These are phyloP conservation scores for Teratosphaeria viscida DNA, from an alignment of 2,329 filamentous ascomycete genomes.

Conservation along the genomic window DNA sequence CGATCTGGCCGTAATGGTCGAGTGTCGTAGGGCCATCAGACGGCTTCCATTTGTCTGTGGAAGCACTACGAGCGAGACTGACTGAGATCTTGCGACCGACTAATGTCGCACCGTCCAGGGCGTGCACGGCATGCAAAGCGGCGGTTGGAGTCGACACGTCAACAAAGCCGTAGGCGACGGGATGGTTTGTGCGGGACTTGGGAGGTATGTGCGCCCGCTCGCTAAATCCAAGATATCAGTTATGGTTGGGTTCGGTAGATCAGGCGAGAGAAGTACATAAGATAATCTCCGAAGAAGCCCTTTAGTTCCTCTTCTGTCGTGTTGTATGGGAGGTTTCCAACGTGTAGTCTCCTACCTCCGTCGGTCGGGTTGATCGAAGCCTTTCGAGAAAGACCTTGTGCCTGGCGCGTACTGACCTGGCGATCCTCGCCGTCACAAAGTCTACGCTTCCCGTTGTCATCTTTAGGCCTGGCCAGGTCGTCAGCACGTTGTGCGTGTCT, in stretches of 20 bases:
- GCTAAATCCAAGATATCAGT: slow-evolving; percentile 40
- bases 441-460: background rate
- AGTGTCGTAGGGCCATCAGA: background rate
- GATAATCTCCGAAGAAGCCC: slow-evolving; percentile 98
- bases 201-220: slow-evolving; percentile 98
- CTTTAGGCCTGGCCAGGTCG: background rate
- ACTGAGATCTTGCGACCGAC: slow-evolving; percentile 98
- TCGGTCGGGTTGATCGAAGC: slow-evolving; percentile 57
- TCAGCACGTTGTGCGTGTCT: background rate
- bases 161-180: slow-evolving; percentile 97
- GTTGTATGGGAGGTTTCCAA: slow-evolving; percentile 99
- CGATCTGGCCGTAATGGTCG: background rate
- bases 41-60: background rate
- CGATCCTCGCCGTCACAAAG: background rate
- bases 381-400: background rate
- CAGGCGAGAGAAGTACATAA: slow-evolving; percentile 65
- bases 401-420: background rate
- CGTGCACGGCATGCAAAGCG: slow-evolving; percentile 87
- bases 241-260: background rate
- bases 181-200: slow-evolving; percentile 96
- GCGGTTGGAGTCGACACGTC: slow-evolving; percentile 90
- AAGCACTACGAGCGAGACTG: slow-evolving; percentile 94
- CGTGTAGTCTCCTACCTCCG: slow-evolving; percentile 98
- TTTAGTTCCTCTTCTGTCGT: slow-evolving; percentile 99
- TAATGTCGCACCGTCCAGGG: slow-evolving; percentile 95